Base-by-base conservation (phyloP, 2,329 filamentous ascomycete genomes). In the Aspergillus piperis region DNA sequence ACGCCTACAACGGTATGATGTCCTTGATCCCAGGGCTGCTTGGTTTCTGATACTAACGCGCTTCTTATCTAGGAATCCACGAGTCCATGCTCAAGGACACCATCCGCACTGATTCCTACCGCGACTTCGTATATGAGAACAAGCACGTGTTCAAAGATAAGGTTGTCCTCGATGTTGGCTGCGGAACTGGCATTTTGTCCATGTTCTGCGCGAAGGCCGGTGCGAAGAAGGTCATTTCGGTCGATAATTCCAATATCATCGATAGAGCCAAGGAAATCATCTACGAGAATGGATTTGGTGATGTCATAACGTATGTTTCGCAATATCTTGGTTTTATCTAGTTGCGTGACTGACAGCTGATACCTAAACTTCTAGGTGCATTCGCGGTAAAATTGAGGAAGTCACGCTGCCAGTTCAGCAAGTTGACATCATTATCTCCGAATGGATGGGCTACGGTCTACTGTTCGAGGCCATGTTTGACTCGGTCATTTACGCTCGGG, bases 361-460 rank as follows among this genome's bases (percentile, higher is more conserved):
- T 13, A 10, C 10, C 11, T 36, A 13, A 54, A 42, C 23, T 62
- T 55, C 17, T 61, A 82, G 80, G 47, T 92, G 90, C 69, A 81
- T 96, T 52, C 86, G 88, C 64, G 93, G 94, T 39, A 91, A 91
- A 71, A 90, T 97, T 62, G 94, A 98, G 75, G 92, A 97, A 66
- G 90, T 96, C 58, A 82, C 78, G 59, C 83, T 92, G 21, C 92
- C 90, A 1, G 88, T 94, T 7, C 82, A 87, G 57, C 82, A 93
- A 71, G 93, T 97, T 49, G 94, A 98, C 77, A 89, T 98, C 70
- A 96, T 98, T 72, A 89, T 98, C 62, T 96, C 91, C 61, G 93
- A 98, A 76, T 98, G 93, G 93, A 98, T 98, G 93, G 93, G 93
- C 30, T 98, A 98, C 74, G 91, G 89, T 65, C 84, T 97, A 17